phyloP scores from a whole-genome alignment of 805 yeast genomes.

The Yamadazyma nakazawae region DNA sequence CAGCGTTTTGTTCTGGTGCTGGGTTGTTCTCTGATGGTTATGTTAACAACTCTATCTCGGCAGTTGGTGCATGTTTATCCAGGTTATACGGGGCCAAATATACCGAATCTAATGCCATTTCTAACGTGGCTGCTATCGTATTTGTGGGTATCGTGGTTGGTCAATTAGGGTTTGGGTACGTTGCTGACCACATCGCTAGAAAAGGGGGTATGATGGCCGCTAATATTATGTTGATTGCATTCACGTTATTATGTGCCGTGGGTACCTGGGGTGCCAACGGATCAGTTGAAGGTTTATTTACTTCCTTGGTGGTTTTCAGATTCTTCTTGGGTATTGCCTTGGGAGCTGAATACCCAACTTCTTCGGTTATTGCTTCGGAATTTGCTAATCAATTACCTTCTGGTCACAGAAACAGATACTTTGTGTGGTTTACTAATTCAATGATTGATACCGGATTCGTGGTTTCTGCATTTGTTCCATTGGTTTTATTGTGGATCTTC shows the following conservation, averaged over 20 bases:
- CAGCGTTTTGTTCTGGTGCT: constrained; percentile 82
- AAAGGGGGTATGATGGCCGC: constrained; percentile 81
- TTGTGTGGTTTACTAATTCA: constrained; percentile 82
- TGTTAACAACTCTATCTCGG: constrained; percentile 77
- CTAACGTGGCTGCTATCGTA: constrained; percentile 82
- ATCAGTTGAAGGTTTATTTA: constrained; percentile 70
- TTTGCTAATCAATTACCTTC: constrained; percentile 74
- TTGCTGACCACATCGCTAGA: constrained; percentile 78
- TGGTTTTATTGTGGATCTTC: constrained; percentile 83
- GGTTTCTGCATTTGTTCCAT: constrained; percentile 76
- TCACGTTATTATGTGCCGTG: constrained; percentile 77
- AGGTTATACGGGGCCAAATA: constrained; percentile 64
- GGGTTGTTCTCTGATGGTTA: constrained; percentile 94
- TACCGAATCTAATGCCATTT: constrained; percentile 62
- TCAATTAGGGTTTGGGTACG: constrained; percentile 73
- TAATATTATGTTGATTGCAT: constrained; percentile 67
- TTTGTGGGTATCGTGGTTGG: constrained; percentile 92
- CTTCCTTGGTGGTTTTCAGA: constrained; percentile 80
- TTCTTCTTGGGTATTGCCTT: constrained; percentile 87
- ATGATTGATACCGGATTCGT: constrained; percentile 90
- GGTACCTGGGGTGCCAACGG: constrained; percentile 78
- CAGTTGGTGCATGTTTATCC: constrained; percentile 69
- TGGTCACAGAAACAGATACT: constrained; percentile 87
- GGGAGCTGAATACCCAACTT: constrained; percentile 94
- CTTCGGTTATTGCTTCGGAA: constrained; percentile 91